These are phyloP conservation scores for Phytopythium vexans DNA, from an alignment of 352 stramenopile species.

Conservation along the genomic window DNA sequence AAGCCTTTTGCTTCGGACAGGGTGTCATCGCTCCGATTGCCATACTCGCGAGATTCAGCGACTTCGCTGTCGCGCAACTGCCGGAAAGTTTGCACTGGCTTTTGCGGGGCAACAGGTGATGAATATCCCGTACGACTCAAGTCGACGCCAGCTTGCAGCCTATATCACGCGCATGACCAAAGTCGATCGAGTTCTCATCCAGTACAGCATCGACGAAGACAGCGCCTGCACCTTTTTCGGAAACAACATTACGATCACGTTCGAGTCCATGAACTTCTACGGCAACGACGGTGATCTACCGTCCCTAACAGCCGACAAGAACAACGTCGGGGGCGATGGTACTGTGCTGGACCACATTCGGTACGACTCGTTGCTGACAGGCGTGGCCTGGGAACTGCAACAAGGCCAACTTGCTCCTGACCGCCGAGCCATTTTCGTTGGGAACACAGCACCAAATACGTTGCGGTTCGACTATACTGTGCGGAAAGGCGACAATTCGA, in stretches of 20 bases:
- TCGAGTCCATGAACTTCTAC: conserved; percentile 71
- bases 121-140: conserved; percentile 71
- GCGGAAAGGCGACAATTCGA: conserved; percentile 49
- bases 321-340: conserved; percentile 45
- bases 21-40: conserved; percentile 46
- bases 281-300: conserved; percentile 63
- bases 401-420: conserved; percentile 45
- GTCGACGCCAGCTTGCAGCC: conserved; percentile 29
- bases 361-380: conserved; percentile 33
- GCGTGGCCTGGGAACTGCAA: conserved; percentile 60
- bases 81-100: conserved; percentile 56
- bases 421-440: conserved; percentile 30
- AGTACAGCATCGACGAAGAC: conserved; percentile 59
- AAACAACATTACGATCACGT: conserved; percentile 79
- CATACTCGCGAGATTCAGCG: conserved; percentile 60
- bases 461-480: conserved; percentile 71
- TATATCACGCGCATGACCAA: conserved; percentile 63
- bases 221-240: conserved; percentile 71
- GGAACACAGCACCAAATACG: conserved; percentile 25
- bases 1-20: conserved; percentile 48
- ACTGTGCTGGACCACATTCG: conserved; percentile 38
- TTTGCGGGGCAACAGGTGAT: conserved; percentile 50
- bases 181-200: conserved; percentile 52
- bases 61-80: conserved; percentile 53
- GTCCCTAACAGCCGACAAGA: conserved; percentile 45